A percentile compares a stretch with the other conserved stretches of the same genome.
These are phyloP conservation scores for Staphylotrichum longicolle DNA, from an alignment of 495 filamentous ascomycete species.

Conservation along the genomic window DNA sequence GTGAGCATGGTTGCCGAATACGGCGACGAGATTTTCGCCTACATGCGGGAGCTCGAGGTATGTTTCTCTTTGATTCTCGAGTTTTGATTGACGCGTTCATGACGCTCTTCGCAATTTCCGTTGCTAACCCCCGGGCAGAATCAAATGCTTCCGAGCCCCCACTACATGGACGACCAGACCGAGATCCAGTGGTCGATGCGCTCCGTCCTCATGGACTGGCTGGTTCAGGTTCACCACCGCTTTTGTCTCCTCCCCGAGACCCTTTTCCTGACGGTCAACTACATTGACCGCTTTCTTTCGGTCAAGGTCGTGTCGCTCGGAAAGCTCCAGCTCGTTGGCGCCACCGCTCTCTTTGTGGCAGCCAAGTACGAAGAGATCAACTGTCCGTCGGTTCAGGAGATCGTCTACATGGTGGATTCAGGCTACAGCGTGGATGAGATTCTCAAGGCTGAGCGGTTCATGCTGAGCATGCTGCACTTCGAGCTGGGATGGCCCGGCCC, in stretches of 20 bases:
- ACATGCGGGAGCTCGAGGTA: slow-evolving; percentile 90
- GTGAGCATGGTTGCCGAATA: slow-evolving; percentile 99
- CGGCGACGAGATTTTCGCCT: slow-evolving; percentile 88
- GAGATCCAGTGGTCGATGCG: slow-evolving; percentile 99
- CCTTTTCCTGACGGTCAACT: slow-evolving; percentile 88
- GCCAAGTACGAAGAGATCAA: slow-evolving; percentile 99
- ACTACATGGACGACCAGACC: slow-evolving; percentile 96
- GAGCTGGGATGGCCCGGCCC: slow-evolving; percentile 96
- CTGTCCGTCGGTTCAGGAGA: slow-evolving; percentile 88
- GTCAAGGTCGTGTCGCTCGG: slow-evolving; percentile 90
- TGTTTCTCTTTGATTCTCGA: slow-evolving; percentile 26
- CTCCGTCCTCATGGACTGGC: slow-evolving; percentile 95
- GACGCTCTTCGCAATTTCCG: neutral
- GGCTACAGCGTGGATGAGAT: slow-evolving; percentile 89
- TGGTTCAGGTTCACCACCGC: slow-evolving; percentile 90
- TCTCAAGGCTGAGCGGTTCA: slow-evolving; percentile 95
- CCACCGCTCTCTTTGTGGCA: slow-evolving; percentile 92
- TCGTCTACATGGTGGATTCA: slow-evolving; percentile 96
- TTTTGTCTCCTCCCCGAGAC: slow-evolving; percentile 92
- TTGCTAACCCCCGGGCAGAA: slow-evolving; percentile 50
- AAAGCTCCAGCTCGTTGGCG: slow-evolving; percentile 94
- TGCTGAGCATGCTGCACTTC: slow-evolving; percentile 92
- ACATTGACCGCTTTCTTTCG: slow-evolving; percentile 94
- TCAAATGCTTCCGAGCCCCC: slow-evolving; percentile 75
- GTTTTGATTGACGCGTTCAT: no score